Conservation (phyloP, 805 yeast species). For the Nakazawaea siamensis region DNA sequence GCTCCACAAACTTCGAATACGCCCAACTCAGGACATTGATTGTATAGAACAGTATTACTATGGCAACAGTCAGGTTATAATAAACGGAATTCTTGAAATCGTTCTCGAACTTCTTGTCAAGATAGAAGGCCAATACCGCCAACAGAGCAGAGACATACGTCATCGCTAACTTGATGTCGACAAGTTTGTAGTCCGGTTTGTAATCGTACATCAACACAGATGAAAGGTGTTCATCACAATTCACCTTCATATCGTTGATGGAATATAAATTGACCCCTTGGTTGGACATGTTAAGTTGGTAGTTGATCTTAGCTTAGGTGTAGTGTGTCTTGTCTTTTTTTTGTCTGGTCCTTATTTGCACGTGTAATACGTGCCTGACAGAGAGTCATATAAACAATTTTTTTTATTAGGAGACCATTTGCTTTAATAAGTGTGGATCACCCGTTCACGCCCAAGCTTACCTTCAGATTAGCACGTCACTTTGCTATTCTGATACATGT, state of each 20-base stretch:
- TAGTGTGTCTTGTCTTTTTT: no score
- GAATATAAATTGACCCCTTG: conserved; percentile 30
- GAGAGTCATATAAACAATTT: no score
- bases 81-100: conserved; percentile 30
- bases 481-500: not conserved
- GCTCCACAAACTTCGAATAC: conserved; percentile 26
- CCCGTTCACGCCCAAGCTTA: no score
- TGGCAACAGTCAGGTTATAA: conserved; percentile 24
- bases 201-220: conserved; percentile 35
- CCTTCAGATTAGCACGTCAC: no score
- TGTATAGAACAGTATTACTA: conserved; percentile 29
- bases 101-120: conserved; percentile 37
- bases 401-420: no score
- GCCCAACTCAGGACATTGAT: conserved; percentile 27
- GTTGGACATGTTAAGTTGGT: not conserved
- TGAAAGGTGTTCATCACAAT: conserved; percentile 41
- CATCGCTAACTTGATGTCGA: conserved; percentile 39
- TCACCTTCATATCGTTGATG: conserved; percentile 35
- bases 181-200: conserved; percentile 34
- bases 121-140: conserved; percentile 36
- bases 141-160: conserved; percentile 38
- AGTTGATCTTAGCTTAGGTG: not conserved
- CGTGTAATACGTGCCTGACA: no score
- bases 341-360: no score
- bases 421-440: no score